A percentile compares a stretch with the other conserved stretches of the same genome.
These are phyloP conservation scores for Entomortierella chlamydospora DNA, from an alignment of 192 early-diverging fungal species.

Conservation along the genomic window DNA sequence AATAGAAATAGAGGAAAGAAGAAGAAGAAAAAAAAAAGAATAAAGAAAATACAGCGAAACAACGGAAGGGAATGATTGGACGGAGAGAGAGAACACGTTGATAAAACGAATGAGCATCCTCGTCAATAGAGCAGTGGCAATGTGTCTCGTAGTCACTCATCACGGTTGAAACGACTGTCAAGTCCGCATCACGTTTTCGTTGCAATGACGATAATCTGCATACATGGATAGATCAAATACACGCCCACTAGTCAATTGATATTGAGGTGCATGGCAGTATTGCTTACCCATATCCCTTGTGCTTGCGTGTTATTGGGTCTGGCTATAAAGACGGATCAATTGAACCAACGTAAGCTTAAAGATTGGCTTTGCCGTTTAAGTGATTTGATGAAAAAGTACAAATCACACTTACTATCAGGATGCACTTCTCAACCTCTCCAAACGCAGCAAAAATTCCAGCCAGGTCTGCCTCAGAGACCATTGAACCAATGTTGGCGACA, in stretches of 20 bases:
- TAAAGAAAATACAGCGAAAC: conserved; percentile 8
- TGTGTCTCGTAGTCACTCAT: no score
- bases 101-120: conserved; percentile 33
- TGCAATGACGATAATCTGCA: not conserved
- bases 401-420: conserved; percentile 68
- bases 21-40: conserved; percentile 17
- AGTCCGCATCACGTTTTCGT: not conserved
- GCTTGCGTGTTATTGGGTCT: conserved; percentile 74
- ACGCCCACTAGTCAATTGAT: not conserved
- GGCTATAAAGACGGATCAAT: no score
- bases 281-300: conserved; percentile 84
- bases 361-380: not conserved
- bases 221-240: not conserved
- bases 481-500: conserved; percentile 86
- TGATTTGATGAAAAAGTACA: not conserved
- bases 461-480: conserved; percentile 79
- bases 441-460: conserved; percentile 86
- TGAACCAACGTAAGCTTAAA: not conserved
- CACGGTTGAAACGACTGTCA: not conserved
- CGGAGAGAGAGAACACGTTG: conserved; percentile 9
- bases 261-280: not conserved
- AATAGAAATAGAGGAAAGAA: not conserved
- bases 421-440: conserved; percentile 77
- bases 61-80: not conserved
- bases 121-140: not conserved